Evolutionary conservation across 2,329 filamentous ascomycete genomes (phyloP).

Genomic region (Diaporthe aspalathi): DNA sequence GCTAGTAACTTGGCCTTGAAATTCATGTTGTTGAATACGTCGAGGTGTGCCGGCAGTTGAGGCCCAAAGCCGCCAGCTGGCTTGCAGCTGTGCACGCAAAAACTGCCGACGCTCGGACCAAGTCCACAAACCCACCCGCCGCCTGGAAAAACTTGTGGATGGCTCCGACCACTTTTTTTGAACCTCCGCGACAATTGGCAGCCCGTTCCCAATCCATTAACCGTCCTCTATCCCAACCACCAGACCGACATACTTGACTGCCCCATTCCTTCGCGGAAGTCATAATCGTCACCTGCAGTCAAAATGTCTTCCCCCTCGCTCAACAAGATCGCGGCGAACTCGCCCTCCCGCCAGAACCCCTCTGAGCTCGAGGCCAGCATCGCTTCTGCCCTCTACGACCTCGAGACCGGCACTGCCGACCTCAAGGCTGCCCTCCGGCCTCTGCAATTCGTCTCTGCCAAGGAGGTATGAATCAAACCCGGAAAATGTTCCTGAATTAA

Average conservation of each 20-base stretch:
- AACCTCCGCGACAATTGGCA: conserved; percentile 15
- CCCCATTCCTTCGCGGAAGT: conserved; percentile 39
- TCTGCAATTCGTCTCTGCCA: conserved; percentile 98
- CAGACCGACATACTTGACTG: conserved; percentile 37
- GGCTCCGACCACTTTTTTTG: conserved; percentile 14
- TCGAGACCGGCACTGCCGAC: conserved; percentile 99
- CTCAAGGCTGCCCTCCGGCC: conserved; percentile 96
- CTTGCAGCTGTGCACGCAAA: neutral
- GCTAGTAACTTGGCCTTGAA: too few relatives aligned
- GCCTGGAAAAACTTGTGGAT: conserved; percentile 33
- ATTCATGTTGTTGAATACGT: neutral
- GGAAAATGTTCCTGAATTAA: neutral
- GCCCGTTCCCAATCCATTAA: conserved; percentile 14
- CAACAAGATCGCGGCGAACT: conserved; percentile 99
- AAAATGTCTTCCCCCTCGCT: conserved; percentile 77
- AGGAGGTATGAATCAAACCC: conserved; percentile 75
- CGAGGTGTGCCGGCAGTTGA: too few relatives aligned
- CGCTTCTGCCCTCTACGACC: conserved; percentile 96
- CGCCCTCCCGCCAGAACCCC: conserved; percentile 93
- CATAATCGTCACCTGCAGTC: conserved; percentile 53
- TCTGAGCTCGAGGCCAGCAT: conserved; percentile 98
- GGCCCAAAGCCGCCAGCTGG: conserved; percentile 18
- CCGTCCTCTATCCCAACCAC: conserved; percentile 39
- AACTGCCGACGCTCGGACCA: neutral
- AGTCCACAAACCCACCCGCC: conserved; percentile 32